These are phyloP conservation scores for Lentinula aciculospora DNA, from an alignment of 768 basidiomycete species.

Conservation along the genomic window DNA sequence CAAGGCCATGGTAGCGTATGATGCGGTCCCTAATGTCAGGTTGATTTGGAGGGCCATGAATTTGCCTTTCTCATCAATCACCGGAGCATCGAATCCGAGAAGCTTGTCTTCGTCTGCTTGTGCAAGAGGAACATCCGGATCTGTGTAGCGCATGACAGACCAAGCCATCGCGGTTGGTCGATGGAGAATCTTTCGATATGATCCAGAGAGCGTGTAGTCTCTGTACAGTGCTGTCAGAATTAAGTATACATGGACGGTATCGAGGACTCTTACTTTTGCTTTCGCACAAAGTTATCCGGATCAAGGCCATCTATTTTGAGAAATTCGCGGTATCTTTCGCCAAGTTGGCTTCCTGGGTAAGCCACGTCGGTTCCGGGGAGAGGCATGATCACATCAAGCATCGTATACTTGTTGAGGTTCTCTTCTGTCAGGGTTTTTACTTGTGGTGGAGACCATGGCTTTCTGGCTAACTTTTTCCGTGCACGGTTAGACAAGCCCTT, in stretches of 20 bases:
- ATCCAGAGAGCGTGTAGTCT: conserved; percentile 89
- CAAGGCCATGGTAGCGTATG: conserved; percentile 98
- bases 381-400: conserved; percentile 97
- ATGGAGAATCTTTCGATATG: conserved; percentile 90
- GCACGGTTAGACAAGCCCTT: conserved; percentile 16
- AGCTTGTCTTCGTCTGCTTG: conserved; percentile 95
- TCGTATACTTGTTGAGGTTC: conserved; percentile 76
- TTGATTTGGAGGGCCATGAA: conserved; percentile 87
- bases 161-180: conserved; percentile 78
- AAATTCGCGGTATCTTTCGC: conserved; percentile 80
- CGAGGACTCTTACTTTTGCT: conserved; percentile 65
- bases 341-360: conserved; percentile 85
- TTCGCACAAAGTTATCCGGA: conserved; percentile 82
- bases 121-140: conserved; percentile 86
- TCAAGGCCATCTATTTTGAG: conserved; percentile 84
- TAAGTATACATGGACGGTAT: background rate
- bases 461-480: conserved; percentile 28
- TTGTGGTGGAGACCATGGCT: conserved; percentile 60
- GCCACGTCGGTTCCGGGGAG: conserved; percentile 92
- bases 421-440: conserved; percentile 76
- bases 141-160: conserved; percentile 82
- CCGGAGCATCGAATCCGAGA: conserved; percentile 73
- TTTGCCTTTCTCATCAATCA: conserved; percentile 61
- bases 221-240: conserved; percentile 31
- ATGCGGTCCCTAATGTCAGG: conserved; percentile 81